These are phyloP conservation scores for Prunus fruticosa DNA, from an alignment of 306 rosid species.

Conservation along the genomic window DNA sequence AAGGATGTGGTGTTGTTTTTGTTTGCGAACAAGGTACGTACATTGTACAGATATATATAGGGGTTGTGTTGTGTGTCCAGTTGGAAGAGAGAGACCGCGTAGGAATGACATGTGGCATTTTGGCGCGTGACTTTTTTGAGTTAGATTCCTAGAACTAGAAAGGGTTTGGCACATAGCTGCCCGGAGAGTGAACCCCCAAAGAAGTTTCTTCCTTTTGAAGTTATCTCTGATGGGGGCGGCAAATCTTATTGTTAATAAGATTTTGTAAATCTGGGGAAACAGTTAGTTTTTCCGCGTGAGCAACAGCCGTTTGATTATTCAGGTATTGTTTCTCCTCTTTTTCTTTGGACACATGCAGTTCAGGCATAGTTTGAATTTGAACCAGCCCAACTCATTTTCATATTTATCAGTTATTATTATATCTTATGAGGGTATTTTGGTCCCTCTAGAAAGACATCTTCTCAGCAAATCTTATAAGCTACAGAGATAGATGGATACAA, in stretches of 20 bases:
- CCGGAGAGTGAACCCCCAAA: background rate
- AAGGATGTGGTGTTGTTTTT: background rate
- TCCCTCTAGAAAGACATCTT: background rate
- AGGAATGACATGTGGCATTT: constrained; percentile 1
- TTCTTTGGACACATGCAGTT: background rate
- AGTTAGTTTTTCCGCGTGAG: background rate
- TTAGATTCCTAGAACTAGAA: background rate
- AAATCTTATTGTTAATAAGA: background rate
- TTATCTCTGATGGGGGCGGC: background rate
- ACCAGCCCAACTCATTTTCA: background rate
- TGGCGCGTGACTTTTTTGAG: background rate
- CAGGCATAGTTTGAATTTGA: background rate
- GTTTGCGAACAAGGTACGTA: background rate
- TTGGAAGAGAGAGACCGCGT: background rate
- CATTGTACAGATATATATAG: background rate
- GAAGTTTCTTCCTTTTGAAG: background rate
- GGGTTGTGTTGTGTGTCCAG: background rate
- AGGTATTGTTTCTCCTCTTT: background rate
- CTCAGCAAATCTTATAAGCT: background rate
- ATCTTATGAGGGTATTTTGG: background rate
- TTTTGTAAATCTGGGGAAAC: no score
- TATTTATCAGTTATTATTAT: background rate
- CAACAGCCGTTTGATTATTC: background rate
- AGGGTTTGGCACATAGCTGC: background rate
- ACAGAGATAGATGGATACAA: background rate